Evolutionary conservation across 371 early-diverging fungal genomes (phyloP), one percentile per base, ranked within the genome.

Genomic region (Rhizopus sp.): DNA sequence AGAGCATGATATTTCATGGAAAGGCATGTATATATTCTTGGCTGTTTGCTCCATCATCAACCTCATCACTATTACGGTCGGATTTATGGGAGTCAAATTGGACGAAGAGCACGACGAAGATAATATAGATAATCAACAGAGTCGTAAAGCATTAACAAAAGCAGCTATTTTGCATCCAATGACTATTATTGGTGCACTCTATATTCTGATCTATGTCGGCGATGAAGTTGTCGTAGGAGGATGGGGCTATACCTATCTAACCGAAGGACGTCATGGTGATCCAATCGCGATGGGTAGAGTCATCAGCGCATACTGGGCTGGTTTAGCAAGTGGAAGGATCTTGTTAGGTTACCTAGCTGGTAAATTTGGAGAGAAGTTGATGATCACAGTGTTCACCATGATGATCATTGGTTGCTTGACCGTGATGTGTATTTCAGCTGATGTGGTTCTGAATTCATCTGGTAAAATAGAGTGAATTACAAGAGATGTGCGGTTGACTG

Each of bases 181-280:
- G 40, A 73, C 73, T 0, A 31, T 63, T 7, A 51, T 70, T 33
- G 60, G 70, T 37, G 68, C 73, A 2, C 45, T 55, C 17, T 73
- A 64, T 29, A 64, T 73, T 8, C 54, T 73, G 9, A 49, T 68
- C 31, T 73, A 73, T 52, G 73, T 73, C 7, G 73, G 73, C 17
- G 62, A 60, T 0, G 73, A 73, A 48, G 73, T 73, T 3, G 70
- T 70, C n/a, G 42, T 70, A 5, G 73, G 73, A 17, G 63, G 65
- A 12, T 73, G 73, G 73, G 66, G 65, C 3, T 70, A 57, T 39
- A 64, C 63, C 1, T 73, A 63, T 47, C 60, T 73, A 44, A 64
- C 57, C 15, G 70, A 73, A 55, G 70, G 68, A 39, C 57, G 70
- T 13, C 46, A 50, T 16, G 73, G 73, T 5, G 53, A 67, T 17